Evolutionary conservation across 2,329 filamentous ascomycete species (phyloP).

Genomic region (Epichloe glyceriae): DNA sequence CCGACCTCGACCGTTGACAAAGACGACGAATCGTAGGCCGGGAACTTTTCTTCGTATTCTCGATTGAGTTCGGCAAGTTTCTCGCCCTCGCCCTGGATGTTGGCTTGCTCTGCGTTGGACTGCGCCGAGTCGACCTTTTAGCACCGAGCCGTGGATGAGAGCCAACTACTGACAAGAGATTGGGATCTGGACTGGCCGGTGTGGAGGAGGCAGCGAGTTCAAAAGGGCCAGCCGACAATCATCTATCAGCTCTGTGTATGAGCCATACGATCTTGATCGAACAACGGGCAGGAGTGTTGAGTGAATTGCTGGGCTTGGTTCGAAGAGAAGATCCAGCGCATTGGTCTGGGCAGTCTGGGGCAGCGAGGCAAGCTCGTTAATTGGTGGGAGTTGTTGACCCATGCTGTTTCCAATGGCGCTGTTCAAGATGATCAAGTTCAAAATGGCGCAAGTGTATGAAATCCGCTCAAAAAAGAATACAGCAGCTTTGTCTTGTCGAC

Average conservation of each 20-base stretch:
- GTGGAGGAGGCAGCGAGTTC: constrained; percentile 40
- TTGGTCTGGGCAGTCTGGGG: constrained; percentile 39
- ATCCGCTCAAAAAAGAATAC: too few species aligned
- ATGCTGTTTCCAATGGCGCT: constrained; percentile 8
- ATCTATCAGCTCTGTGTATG: constrained; percentile 58
- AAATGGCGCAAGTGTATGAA: neutral
- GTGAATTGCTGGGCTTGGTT: constrained; percentile 66
- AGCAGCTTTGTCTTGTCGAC: neutral
- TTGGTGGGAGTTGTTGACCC: constrained; percentile 36
- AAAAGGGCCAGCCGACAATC: constrained; percentile 50
- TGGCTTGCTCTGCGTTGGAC: constrained; percentile 70
- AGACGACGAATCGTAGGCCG: constrained; percentile 77
- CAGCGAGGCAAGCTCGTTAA: constrained; percentile 41
- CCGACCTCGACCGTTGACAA: constrained; percentile 71
- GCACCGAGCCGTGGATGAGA: constrained; percentile 77
- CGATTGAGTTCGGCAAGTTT: constrained; percentile 56
- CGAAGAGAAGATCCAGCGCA: constrained; percentile 70
- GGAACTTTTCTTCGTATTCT: constrained; percentile 70
- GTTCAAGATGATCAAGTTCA: neutral
- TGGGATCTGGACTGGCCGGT: constrained; percentile 30
- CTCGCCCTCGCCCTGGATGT: constrained; percentile 48
- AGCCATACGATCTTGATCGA: constrained; percentile 39
- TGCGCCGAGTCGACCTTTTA: constrained; percentile 71
- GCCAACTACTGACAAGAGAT: constrained; percentile 59
- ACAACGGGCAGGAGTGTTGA: constrained; percentile 56